phyloP scores from a whole-genome alignment of 768 basidiomycete species.

The Sporobolomyces phaffii region DNA sequence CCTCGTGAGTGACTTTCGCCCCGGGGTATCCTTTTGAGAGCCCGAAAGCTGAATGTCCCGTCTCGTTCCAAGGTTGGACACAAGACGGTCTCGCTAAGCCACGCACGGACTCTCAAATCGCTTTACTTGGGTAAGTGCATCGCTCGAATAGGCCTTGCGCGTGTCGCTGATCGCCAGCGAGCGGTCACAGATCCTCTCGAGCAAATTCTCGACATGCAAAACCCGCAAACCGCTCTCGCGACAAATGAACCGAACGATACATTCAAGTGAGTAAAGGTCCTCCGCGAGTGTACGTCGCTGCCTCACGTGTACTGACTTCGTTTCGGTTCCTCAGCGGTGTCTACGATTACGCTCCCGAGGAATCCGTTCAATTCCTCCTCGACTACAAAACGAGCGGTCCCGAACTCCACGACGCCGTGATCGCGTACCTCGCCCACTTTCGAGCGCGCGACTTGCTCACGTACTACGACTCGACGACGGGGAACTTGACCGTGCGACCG shows the following conservation, averaged over 20 bases:
- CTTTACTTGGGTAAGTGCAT: constrained; percentile 19
- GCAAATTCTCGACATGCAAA: constrained; percentile 9
- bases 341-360: constrained; percentile 4
- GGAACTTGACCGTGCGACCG: background rate
- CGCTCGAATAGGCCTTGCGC: too few relatives aligned
- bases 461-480: background rate
- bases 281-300: too few relatives aligned
- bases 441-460: constrained; percentile 15
- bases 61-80: constrained; percentile 29
- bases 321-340: constrained; percentile 5
- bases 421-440: constrained; percentile 10
- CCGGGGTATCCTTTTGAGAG: too few relatives aligned
- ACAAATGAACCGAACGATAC: background rate
- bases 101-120: background rate
- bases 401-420: background rate
- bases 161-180: too few relatives aligned
- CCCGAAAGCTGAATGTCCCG: too few relatives aligned
- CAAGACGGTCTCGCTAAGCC: background rate
- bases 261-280: constrained; percentile 6
- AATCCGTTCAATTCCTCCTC: constrained; percentile 19
- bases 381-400: constrained; percentile 24
- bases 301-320: too few relatives aligned
- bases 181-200: constrained; percentile 14
- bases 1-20: background rate
- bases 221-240: constrained; percentile 4